Conservation (phyloP, 768 basidiomycete species). For the Hericium alpestre region DNA sequence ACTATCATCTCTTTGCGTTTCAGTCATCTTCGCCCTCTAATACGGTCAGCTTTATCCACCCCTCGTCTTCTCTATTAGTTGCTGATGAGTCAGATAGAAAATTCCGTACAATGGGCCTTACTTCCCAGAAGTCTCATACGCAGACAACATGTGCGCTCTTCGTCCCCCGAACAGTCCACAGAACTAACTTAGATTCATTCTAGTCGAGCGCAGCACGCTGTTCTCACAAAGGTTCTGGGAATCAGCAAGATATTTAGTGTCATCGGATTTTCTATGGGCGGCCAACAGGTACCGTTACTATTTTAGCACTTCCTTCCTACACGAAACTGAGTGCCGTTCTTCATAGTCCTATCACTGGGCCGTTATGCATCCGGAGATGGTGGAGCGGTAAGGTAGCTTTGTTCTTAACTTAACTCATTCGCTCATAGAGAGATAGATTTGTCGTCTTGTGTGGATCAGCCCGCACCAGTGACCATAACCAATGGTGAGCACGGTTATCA, state of each 20-base stretch:
- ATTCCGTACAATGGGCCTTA: slow-evolving; percentile 47
- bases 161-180: too few relatives aligned
- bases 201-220: slow-evolving; percentile 45
- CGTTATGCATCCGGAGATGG: slow-evolving; percentile 42
- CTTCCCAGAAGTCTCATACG: slow-evolving; percentile 45
- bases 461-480: slow-evolving; percentile 44
- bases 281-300: slow-evolving; percentile 30
- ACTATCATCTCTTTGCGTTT: background rate
- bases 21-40: slow-evolving; percentile 56
- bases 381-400: slow-evolving; percentile 28
- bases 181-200: background rate
- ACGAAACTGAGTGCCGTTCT: too few relatives aligned
- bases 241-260: slow-evolving; percentile 35
- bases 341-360: slow-evolving; percentile 46
- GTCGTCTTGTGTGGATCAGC: slow-evolving; percentile 43
- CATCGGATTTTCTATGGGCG: slow-evolving; percentile 54
- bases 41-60: slow-evolving; percentile 20
- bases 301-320: background rate
- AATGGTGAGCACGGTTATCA: slow-evolving; percentile 28
- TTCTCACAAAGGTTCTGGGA: slow-evolving; percentile 37
- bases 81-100: slow-evolving; percentile 24
- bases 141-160: slow-evolving; percentile 39
- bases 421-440: slow-evolving; percentile 26
- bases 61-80: background rate
- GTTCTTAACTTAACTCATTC: background rate